Conservation (phyloP, 306 rosid species). For the Vicia faba region DNA sequence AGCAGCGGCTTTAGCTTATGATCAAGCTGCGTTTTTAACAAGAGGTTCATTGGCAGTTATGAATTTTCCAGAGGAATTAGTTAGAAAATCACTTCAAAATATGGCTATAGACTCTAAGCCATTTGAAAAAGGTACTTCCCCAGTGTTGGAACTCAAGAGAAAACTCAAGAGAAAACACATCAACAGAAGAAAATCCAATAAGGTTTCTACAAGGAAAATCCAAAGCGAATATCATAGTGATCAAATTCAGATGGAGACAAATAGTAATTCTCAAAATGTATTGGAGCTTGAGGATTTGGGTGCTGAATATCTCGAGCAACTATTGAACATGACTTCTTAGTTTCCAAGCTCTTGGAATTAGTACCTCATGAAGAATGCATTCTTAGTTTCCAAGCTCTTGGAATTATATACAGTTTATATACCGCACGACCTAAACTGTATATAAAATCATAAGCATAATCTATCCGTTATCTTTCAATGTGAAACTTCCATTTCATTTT, state of each 20-base stretch:
- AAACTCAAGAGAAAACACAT: slow-evolving; percentile 39
- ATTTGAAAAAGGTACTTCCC: slow-evolving; percentile 52
- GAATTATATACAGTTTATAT: too few species aligned
- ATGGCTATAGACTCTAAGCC: slow-evolving; percentile 6
- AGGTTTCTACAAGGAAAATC: slow-evolving; percentile 5
- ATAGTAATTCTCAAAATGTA: slow-evolving; percentile 5
- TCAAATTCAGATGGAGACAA: not conserved
- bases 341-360: too few species aligned
- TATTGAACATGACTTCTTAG: slow-evolving; percentile 44
- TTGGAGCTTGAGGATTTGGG: slow-evolving; percentile 68
- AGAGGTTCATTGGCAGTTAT: slow-evolving; percentile 68
- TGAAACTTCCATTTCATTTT: too few species aligned
- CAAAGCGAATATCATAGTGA: not conserved
- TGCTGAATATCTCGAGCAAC: slow-evolving; percentile 64
- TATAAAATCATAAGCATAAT: too few species aligned
- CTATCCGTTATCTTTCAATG: too few species aligned
- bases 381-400: not conserved
- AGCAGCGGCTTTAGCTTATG: not conserved
- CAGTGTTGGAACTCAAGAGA: slow-evolving; percentile 47
- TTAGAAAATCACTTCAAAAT: slow-evolving; percentile 37
- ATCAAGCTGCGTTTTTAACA: slow-evolving; percentile 12
- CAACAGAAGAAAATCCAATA: slow-evolving; percentile 26
- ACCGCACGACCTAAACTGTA: too few species aligned
- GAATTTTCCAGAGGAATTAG: slow-evolving; percentile 62
- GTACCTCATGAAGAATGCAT: not conserved